phyloP scores from a whole-genome alignment of 805 yeast species.

The Candida chauliodis region DNA sequence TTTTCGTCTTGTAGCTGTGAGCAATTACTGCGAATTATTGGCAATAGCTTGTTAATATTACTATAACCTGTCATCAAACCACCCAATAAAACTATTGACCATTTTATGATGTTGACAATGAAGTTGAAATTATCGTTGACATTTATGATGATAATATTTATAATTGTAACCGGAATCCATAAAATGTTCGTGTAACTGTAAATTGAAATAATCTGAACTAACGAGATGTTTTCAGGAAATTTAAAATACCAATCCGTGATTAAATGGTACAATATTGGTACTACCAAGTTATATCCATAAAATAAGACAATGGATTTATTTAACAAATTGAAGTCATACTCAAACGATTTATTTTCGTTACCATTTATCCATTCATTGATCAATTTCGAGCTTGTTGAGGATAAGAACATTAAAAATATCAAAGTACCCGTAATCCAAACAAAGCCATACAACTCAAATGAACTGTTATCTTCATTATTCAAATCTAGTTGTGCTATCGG shows the following conservation, averaged over 20 bases:
- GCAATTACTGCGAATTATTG: slow-evolving; percentile 33
- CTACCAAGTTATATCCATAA: slow-evolving; percentile 69
- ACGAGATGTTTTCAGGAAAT: slow-evolving; percentile 44
- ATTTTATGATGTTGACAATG: slow-evolving; percentile 51
- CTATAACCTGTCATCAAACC: slow-evolving; percentile 58
- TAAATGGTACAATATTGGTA: slow-evolving; percentile 57
- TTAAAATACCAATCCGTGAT: slow-evolving; percentile 52
- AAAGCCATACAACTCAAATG: slow-evolving; percentile 77
- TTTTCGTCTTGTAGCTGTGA: slow-evolving; percentile 27
- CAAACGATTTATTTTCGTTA: slow-evolving; percentile 43
- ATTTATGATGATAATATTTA: slow-evolving; percentile 53
- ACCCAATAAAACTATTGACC: slow-evolving; percentile 60
- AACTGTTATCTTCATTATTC: slow-evolving; percentile 29
- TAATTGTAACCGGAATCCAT: slow-evolving; percentile 80
- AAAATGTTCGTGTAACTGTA: slow-evolving; percentile 82
- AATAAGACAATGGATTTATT: slow-evolving; percentile 67
- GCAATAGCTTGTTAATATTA: slow-evolving; percentile 45
- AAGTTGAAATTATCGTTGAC: slow-evolving; percentile 27
- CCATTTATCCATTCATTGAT: slow-evolving; percentile 53
- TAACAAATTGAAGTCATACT: slow-evolving; percentile 58
- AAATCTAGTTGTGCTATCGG: slow-evolving; percentile 36
- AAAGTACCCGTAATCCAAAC: slow-evolving; percentile 88
- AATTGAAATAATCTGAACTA: slow-evolving; percentile 63
- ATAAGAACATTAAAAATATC: slow-evolving; percentile 68
- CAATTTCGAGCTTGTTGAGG: slow-evolving; percentile 66